phyloP scores from a whole-genome alignment of 805 yeast species.

The Yarrowia sp. region DNA sequence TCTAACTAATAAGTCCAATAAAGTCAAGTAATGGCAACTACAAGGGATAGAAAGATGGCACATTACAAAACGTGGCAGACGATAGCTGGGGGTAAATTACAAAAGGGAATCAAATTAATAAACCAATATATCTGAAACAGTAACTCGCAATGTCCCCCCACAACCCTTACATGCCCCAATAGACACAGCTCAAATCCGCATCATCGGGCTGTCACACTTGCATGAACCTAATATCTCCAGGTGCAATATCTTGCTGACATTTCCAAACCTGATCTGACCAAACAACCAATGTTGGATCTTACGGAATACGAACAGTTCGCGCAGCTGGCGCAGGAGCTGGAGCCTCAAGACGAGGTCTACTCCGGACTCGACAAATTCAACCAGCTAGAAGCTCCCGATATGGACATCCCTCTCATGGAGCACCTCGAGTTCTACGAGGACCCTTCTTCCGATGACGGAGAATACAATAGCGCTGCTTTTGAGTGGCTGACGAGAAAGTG shows the following conservation, averaged over 20 bases:
- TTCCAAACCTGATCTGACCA: neutral
- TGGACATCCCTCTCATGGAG: conserved; percentile 23
- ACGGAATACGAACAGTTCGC: conserved; percentile 5
- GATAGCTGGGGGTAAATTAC: too few relatives aligned
- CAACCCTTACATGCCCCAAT: neutral
- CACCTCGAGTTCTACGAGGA: conserved; percentile 13
- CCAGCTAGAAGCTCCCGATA: neutral
- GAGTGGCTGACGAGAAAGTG: conserved; percentile 24
- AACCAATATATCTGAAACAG: too few relatives aligned
- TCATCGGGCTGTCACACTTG: conserved; percentile 9
- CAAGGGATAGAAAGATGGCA: too few relatives aligned
- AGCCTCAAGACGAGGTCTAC: conserved; percentile 14
- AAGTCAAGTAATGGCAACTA: too few relatives aligned
- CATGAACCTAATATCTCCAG: conserved; percentile 8
- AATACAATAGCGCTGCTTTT: conserved; percentile 16
- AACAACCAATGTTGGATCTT: conserved; percentile 6
- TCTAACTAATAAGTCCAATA: too few relatives aligned
- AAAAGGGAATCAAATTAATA: too few relatives aligned
- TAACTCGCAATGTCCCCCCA: too few relatives aligned
- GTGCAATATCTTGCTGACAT: neutral
- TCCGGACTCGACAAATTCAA: conserved; percentile 17
- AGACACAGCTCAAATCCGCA: too few relatives aligned
- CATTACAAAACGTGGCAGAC: too few relatives aligned
- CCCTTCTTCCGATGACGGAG: neutral
- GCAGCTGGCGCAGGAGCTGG: conserved; percentile 3